Evolutionary conservation across 108 stramenopile species (phyloP).

Genomic region (Cyclotella cryptica): DNA sequence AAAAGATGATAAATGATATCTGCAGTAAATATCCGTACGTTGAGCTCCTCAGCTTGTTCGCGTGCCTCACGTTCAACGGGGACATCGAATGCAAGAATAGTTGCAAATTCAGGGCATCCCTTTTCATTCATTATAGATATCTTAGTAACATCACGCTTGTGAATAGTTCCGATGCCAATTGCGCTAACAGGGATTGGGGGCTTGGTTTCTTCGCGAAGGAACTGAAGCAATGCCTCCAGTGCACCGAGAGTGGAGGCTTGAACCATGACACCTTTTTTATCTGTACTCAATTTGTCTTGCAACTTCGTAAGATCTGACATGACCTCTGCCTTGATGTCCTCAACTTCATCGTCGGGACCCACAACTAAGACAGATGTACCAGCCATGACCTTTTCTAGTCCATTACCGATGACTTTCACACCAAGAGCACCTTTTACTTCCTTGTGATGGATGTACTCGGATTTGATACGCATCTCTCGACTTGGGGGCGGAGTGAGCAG

Average conservation of each 20-base stretch:
- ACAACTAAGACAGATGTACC: slow-evolving; percentile 97
- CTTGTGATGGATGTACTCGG: slow-evolving; percentile 98
- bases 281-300: slow-evolving; percentile 90
- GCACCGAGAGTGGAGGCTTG: slow-evolving; percentile 99
- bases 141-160: slow-evolving; percentile 98
- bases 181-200: slow-evolving; percentile 98
- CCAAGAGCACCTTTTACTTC: slow-evolving; percentile 96
- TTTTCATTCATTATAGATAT: slow-evolving; percentile 99
- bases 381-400: slow-evolving; percentile 97
- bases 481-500: slow-evolving; percentile 97
- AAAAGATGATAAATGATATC: slow-evolving; percentile 99
- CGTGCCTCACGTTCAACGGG: slow-evolving; percentile 92
- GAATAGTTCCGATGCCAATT: slow-evolving; percentile 96
- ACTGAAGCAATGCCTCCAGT: slow-evolving; percentile 98
- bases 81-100: slow-evolving; percentile 98
- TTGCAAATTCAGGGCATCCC: slow-evolving; percentile 94
- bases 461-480: slow-evolving; percentile 97
- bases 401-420: slow-evolving; percentile 96
- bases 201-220: slow-evolving; percentile 96
- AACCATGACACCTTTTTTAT: slow-evolving; percentile 96
- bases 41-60: slow-evolving; percentile 90
- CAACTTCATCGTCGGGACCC: slow-evolving; percentile 95
- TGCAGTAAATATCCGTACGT: slow-evolving; percentile 97
- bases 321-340: slow-evolving; percentile 97
- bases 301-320: slow-evolving; percentile 93